Base-by-base conservation (phyloP, 2,329 filamentous ascomycete species). In the Colletotrichum agaves region DNA sequence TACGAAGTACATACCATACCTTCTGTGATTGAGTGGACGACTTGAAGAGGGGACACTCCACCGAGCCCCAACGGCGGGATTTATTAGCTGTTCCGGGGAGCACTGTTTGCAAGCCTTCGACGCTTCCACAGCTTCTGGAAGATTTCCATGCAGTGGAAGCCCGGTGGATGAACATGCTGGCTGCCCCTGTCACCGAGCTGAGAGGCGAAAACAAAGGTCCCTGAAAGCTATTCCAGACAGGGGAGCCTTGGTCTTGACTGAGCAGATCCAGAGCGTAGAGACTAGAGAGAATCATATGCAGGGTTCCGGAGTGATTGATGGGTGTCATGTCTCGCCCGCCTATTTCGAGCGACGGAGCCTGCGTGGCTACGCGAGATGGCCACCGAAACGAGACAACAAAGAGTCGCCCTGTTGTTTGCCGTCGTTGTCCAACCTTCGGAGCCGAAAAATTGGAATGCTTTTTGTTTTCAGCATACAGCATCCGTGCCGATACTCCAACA, bases 81-180 rank as follows among this genome's bases (percentile, higher is more conserved):
- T 56, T 15, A 19, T 56, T 52, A 62, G 49, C 39, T 43, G 49
- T 41, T 47, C 56, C 58, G 50, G 55, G 64, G 35, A 41, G 47
- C 46, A 21, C 60, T 58, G 47, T 23, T 23, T 23, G 44, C 62
- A 67, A 55, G 61, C 33, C 61, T 53, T 62, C 37, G 47, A 67
- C 53, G 41, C 52, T 57, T 62, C 66, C 66, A 67, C 52, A 67
- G 44, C 57, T 69, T 69, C 66, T 69, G 57, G 66, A 69, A 69
- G 23, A 27, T 35, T 69, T 69, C 61, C 17, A 67, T 57, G 62
- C 23, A 57, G 49, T 44, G 43, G 39, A 56, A 57, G 65, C 37
- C 37, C 53, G 23, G 52, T 64, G 39, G 53, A 64, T 46, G 64
- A 46, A 60, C 61, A 59, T 33, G 53, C 65, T 19, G 13, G n/a